These are phyloP conservation scores for Suillus decipiens DNA, from an alignment of 768 basidiomycete species.

Conservation along the genomic window DNA sequence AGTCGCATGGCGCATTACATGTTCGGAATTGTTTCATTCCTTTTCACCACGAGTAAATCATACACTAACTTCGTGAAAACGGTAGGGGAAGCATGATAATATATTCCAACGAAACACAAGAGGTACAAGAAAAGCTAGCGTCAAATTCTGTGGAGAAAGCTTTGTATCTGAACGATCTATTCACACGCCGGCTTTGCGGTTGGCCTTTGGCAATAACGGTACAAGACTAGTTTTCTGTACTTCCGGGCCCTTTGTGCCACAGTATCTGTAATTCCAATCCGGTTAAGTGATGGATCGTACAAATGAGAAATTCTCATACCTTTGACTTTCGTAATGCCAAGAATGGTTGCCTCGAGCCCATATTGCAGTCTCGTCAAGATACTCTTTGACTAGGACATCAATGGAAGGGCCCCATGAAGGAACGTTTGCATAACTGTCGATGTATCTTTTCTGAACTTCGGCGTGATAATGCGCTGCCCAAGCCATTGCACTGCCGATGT, in stretches of 20 bases:
- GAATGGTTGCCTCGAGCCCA: constrained; percentile 28
- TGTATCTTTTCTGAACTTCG: constrained; percentile 17
- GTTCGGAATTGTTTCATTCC: too few species aligned
- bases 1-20: too few species aligned
- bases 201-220: constrained; percentile 1
- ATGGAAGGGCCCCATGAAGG: constrained; percentile 30
- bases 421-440: constrained; percentile 21
- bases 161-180: too few species aligned
- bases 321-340: constrained; percentile 33
- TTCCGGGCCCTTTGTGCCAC: constrained; percentile 28
- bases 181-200: too few species aligned
- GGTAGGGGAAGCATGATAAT: too few species aligned
- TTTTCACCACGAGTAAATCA: too few species aligned
- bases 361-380: constrained; percentile 27
- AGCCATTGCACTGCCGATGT: constrained; percentile 31
- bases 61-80: too few species aligned
- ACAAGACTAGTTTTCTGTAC: constrained; percentile 23
- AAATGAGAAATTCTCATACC: constrained; percentile 11
- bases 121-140: too few species aligned
- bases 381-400: constrained; percentile 24
- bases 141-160: too few species aligned
- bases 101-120: too few species aligned
- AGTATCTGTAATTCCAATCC: constrained; percentile 25
- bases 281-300: background rate
- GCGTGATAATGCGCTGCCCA: constrained; percentile 23